A percentile compares a stretch with the other conserved stretches of the same genome.
Conservation (phyloP, 1,139 yeast genomes). For the Yamadazyma mexicana region DNA sequence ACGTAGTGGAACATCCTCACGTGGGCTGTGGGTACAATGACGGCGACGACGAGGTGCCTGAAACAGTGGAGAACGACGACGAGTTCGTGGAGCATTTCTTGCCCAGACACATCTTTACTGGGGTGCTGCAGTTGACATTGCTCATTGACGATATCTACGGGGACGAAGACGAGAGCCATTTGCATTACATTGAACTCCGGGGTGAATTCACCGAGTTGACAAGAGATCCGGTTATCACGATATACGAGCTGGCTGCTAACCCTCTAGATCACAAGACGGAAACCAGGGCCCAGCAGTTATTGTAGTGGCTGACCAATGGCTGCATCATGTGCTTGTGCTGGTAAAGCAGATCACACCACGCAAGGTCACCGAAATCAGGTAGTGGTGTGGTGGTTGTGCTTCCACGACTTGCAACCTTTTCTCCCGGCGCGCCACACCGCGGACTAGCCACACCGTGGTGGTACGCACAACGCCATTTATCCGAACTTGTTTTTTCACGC, state of each 20-base stretch:
- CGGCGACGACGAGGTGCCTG: constrained; percentile 39
- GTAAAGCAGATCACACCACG: too few relatives aligned
- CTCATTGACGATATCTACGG: constrained; percentile 68
- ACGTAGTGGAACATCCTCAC: constrained; percentile 62
- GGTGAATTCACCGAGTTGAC: constrained; percentile 70
- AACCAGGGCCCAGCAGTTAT: neutral
- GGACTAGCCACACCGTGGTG: neutral
- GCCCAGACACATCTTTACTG: constrained; percentile 74
- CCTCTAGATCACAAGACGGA: constrained; percentile 70
- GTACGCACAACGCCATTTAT: too few relatives aligned
- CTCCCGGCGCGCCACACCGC: too few relatives aligned
- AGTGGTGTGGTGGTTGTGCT: neutral
- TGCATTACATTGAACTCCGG: constrained; percentile 75
- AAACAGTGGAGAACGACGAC: constrained; percentile 29
- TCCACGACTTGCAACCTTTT: neutral
- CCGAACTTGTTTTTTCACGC: neutral
- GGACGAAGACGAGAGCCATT: constrained; percentile 50
- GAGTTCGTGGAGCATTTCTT: constrained; percentile 82
- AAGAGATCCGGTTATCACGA: constrained; percentile 68
- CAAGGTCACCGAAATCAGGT: too few relatives aligned
- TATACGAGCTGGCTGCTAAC: constrained; percentile 90
- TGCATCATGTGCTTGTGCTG: too few relatives aligned
- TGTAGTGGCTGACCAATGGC: too few relatives aligned
- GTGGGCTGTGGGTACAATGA: constrained; percentile 45
- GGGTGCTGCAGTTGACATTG: constrained; percentile 65